phyloP scores from a whole-genome alignment of 2,329 filamentous ascomycete species.

The Colletotrichum orbiculare region DNA sequence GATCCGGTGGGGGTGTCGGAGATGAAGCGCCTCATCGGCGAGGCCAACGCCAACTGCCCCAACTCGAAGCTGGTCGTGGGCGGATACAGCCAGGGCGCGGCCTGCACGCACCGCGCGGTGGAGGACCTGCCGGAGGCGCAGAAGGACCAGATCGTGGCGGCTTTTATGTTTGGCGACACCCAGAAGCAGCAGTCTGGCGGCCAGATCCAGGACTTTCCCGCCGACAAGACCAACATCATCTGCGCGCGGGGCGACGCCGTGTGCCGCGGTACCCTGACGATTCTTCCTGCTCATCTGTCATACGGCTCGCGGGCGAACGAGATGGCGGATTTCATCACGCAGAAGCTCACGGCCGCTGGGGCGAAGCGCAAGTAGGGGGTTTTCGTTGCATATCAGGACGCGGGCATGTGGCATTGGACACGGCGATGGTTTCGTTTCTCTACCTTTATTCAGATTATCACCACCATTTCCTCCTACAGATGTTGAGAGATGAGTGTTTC shows the following conservation, averaged over 20 bases:
- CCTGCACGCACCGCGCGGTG: slow-evolving; percentile 43
- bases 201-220: slow-evolving; percentile 48
- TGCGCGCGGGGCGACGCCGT: slow-evolving; percentile 53
- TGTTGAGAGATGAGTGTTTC: slow-evolving; percentile 15
- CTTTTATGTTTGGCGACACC: slow-evolving; percentile 44
- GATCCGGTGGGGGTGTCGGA: slow-evolving; percentile 45
- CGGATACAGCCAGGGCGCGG: slow-evolving; percentile 52
- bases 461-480: not conserved
- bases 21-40: slow-evolving; percentile 47
- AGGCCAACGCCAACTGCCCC: slow-evolving; percentile 50
- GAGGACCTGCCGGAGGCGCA: slow-evolving; percentile 40
- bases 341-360: slow-evolving; percentile 33
- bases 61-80: slow-evolving; percentile 49
- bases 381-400: slow-evolving; percentile 1
- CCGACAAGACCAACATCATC: slow-evolving; percentile 52
- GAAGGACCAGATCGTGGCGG: slow-evolving; percentile 40
- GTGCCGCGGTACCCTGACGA: slow-evolving; percentile 48
- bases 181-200: slow-evolving; percentile 46
- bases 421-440: not conserved
- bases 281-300: slow-evolving; percentile 50
- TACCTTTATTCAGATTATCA: not conserved
- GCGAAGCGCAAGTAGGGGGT: slow-evolving; percentile 33
- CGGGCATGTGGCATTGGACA: not conserved
- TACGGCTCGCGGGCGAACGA: slow-evolving; percentile 48
- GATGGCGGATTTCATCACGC: slow-evolving; percentile 44